phyloP scores from a whole-genome alignment of 2,329 filamentous ascomycete species.

The Fusarium falciforme region DNA sequence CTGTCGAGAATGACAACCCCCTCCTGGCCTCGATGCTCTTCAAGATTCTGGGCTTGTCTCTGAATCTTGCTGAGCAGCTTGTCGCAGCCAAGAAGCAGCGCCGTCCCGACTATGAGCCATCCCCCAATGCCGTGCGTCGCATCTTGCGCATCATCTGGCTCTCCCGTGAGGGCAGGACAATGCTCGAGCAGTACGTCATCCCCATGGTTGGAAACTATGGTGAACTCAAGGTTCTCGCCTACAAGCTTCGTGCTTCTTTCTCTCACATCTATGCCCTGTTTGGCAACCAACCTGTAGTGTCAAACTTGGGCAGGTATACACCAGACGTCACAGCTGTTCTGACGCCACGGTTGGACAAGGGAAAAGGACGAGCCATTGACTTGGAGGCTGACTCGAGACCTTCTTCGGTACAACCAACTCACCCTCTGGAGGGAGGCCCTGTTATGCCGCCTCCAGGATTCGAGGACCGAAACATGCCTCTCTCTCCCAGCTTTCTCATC shows the following conservation, averaged over 20 bases:
- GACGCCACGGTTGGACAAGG: constrained; percentile 56
- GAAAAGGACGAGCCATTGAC: constrained; percentile 60
- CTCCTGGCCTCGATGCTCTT: constrained; percentile 86
- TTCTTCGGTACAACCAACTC: constrained; percentile 60
- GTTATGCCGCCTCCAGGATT: constrained; percentile 69
- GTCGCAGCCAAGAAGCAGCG: constrained; percentile 85
- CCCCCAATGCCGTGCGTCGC: constrained; percentile 83
- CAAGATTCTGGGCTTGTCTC: constrained; percentile 90
- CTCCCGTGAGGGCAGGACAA: constrained; percentile 87
- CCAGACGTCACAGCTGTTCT: constrained; percentile 57
- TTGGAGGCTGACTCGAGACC: constrained; percentile 54
- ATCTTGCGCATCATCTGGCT: constrained; percentile 95
- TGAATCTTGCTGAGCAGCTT: constrained; percentile 86
- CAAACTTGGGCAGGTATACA: constrained; percentile 66
- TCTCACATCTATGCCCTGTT: constrained; percentile 98
- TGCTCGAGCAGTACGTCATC: constrained; percentile 88
- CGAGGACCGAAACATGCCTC: constrained; percentile 50
- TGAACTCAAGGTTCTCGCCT: constrained; percentile 89
- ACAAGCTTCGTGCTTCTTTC: constrained; percentile 93
- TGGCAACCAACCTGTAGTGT: constrained; percentile 87
- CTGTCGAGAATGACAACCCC: constrained; percentile 81
- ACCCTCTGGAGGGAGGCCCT: constrained; percentile 67
- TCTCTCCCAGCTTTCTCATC: constrained; percentile 79
- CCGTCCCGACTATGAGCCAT: constrained; percentile 80
- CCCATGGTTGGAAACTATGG: constrained; percentile 83